These are phyloP conservation scores for Apiotrichum veenhuisii DNA, from an alignment of 1,284 basidiomycete species.

Conservation along the genomic window DNA sequence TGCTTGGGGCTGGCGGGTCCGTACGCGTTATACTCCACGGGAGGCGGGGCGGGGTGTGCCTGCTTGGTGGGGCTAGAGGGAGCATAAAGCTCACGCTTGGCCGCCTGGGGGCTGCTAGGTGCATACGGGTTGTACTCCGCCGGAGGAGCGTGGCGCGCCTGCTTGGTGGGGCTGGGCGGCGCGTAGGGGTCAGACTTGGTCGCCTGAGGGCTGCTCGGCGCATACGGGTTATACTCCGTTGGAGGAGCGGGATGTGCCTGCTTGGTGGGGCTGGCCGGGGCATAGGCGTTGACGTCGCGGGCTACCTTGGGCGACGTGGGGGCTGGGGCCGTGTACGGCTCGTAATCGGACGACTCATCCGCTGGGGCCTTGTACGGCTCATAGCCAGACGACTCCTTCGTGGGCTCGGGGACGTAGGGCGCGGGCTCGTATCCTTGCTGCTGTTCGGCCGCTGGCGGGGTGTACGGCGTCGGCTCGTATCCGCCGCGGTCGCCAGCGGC, in stretches of 20 bases:
- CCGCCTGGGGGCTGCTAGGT: background rate
- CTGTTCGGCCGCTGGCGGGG: background rate
- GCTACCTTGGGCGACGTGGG: background rate
- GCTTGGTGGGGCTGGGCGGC: no score
- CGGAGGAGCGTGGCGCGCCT: no score
- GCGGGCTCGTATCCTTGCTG: conserved; percentile 3
- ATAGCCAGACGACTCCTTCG: background rate
- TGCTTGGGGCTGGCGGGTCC: background rate
- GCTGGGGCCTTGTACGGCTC: no score
- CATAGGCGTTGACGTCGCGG: no score
- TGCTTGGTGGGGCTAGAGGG: no score
- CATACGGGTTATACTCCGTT: no score
- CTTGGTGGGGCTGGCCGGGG: no score
- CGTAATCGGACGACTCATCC: background rate
- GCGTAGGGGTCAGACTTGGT: no score
- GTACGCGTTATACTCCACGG: no score
- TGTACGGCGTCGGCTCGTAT: background rate
- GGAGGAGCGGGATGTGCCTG: no score
- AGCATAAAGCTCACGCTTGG: no score
- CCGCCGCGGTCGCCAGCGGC: background rate
- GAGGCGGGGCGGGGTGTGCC: background rate
- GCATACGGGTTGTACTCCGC: conserved; percentile 10
- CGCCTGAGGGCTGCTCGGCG: no score
- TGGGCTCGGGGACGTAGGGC: background rate
- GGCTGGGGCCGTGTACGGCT: background rate